Conservation (phyloP, 768 basidiomycete species). For the Dioszegia crocea region DNA sequence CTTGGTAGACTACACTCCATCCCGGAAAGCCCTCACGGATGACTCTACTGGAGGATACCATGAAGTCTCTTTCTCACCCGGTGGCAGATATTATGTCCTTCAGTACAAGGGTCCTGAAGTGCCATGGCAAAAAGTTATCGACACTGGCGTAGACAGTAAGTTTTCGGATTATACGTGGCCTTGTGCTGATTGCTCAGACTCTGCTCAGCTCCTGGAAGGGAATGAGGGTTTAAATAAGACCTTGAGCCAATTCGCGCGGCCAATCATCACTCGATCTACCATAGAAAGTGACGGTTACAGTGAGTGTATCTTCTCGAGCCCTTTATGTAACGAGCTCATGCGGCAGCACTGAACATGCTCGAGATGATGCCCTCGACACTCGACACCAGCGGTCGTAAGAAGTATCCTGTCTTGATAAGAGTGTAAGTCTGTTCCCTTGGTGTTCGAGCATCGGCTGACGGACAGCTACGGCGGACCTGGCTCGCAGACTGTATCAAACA, state of each 20-base stretch:
- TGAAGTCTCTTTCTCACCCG: slow-evolving; percentile 71
- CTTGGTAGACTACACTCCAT: slow-evolving; percentile 25
- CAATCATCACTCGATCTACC: slow-evolving; percentile 66
- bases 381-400: slow-evolving; percentile 90
- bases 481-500: slow-evolving; percentile 70
- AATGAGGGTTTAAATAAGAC: slow-evolving; percentile 66
- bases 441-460: not conserved
- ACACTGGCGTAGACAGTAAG: slow-evolving; percentile 46
- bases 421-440: slow-evolving; percentile 57
- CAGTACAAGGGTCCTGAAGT: slow-evolving; percentile 73
- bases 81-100: slow-evolving; percentile 77
- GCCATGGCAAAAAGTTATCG: slow-evolving; percentile 79
- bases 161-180: not conserved
- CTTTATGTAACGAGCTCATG: slow-evolving; percentile 9
- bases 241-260: slow-evolving; percentile 65
- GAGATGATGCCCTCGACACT: slow-evolving; percentile 87
- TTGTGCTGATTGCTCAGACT: slow-evolving; percentile 43
- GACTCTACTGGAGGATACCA: slow-evolving; percentile 57
- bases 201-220: slow-evolving; percentile 64
- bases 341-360: slow-evolving; percentile 75
- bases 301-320: slow-evolving; percentile 46
- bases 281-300: slow-evolving; percentile 78
- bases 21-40: slow-evolving; percentile 45
- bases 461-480: slow-evolving; percentile 74
- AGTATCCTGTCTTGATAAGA: slow-evolving; percentile 88